Percentiles rank a stretch among this genome's conserved stretches.
Conservation (phyloP, 2,329 filamentous ascomycete species). For the Verticillium zaregamsianum region DNA sequence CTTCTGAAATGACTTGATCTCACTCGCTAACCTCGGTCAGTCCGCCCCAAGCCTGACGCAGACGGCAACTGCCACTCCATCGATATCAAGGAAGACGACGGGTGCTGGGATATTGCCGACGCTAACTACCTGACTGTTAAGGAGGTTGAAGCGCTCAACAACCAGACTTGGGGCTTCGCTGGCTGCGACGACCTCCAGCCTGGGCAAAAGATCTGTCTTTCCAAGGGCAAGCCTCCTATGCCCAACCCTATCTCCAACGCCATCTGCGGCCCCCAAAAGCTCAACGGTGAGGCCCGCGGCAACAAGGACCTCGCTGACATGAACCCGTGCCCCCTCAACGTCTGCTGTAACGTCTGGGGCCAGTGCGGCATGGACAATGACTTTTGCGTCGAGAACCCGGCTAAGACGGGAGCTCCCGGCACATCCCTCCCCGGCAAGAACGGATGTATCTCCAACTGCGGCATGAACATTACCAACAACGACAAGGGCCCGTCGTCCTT, state of each 20-base stretch:
- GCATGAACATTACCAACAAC: constrained; percentile 22
- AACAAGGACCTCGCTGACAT: constrained; percentile 12
- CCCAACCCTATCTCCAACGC: constrained; percentile 23
- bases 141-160: constrained; percentile 32
- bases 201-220: constrained; percentile 26
- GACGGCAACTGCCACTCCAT: constrained; percentile 32
- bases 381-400: constrained; percentile 28
- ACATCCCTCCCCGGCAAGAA: constrained; percentile 15
- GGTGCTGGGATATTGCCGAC: constrained; percentile 27
- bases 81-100: constrained; percentile 25
- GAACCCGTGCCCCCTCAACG: constrained; percentile 24
- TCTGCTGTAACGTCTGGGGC: constrained; percentile 33
- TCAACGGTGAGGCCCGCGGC: constrained; percentile 5
- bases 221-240: constrained; percentile 27
- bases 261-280: constrained; percentile 26
- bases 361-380: constrained; percentile 39
- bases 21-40: constrained; percentile 20
- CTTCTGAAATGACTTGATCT: constrained; percentile 6
- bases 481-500: neutral
- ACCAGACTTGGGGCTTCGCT: constrained; percentile 32
- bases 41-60: constrained; percentile 23
- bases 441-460: constrained; percentile 27
- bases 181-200: constrained; percentile 24
- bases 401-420: constrained; percentile 15
- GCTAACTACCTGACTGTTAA: constrained; percentile 26